Evolutionary conservation across 257 asterid species (phyloP).

Genomic region (Solanum corneliomulleri): DNA sequence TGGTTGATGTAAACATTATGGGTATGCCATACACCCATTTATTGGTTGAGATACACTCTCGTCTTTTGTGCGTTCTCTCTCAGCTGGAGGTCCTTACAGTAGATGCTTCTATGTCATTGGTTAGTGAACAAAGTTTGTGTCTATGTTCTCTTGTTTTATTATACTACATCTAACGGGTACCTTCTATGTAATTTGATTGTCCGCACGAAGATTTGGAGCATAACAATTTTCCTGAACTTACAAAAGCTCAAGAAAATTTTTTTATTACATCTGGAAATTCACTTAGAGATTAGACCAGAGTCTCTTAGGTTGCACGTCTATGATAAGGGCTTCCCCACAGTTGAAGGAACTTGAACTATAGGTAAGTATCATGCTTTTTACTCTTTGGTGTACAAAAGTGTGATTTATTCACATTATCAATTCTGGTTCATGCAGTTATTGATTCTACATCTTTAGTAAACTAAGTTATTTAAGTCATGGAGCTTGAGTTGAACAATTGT

Average conservation of each 20-base stretch:
- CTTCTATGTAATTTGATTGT: background rate
- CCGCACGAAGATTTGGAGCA: conserved; percentile 21
- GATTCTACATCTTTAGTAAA: background rate
- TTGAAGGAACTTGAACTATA: conserved; percentile 37
- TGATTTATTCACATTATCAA: background rate
- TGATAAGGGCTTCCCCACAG: conserved; percentile 29
- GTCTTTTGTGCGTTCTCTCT: conserved; percentile 35
- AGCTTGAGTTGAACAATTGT: background rate
- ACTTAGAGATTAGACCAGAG: conserved; percentile 19
- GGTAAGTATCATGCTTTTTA: conserved; percentile 20
- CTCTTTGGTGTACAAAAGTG: background rate
- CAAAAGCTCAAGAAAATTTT: conserved; percentile 42
- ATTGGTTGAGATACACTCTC: conserved; percentile 16
- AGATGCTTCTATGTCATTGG: conserved; percentile 39
- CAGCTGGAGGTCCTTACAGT: conserved; percentile 38
- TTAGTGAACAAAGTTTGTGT: conserved; percentile 1
- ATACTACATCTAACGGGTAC: background rate
- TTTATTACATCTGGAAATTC: conserved; percentile 22
- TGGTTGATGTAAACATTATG: conserved; percentile 9
- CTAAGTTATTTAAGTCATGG: background rate
- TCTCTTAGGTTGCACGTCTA: conserved; percentile 41
- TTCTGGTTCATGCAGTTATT: background rate
- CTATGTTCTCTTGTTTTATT: background rate
- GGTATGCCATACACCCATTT: conserved; percentile 22
- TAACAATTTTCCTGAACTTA: conserved; percentile 26